Conservation (phyloP, 192 early-diverging fungal genomes). For the Physocladia obscura region DNA sequence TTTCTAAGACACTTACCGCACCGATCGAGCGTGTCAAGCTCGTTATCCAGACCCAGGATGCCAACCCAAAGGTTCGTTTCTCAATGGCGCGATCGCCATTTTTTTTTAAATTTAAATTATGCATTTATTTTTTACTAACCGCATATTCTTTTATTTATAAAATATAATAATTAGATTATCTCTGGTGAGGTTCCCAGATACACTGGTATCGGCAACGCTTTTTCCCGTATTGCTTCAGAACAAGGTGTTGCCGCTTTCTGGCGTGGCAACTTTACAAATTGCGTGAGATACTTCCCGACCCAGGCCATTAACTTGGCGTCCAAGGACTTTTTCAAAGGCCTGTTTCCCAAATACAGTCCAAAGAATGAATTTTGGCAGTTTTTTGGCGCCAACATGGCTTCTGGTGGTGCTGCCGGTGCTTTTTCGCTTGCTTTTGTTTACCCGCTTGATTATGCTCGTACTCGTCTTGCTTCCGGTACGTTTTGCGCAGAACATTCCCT, state of each 20-base stretch:
- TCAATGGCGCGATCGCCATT: too few species aligned
- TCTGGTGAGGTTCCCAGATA: slow-evolving; percentile 77
- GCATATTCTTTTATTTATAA: too few species aligned
- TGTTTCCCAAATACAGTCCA: slow-evolving; percentile 64
- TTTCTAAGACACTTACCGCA: slow-evolving; percentile 97
- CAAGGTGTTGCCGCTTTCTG: slow-evolving; percentile 67
- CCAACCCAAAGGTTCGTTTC: slow-evolving; percentile 29
- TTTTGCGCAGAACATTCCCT: too few species aligned
- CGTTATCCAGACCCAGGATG: slow-evolving; percentile 33
- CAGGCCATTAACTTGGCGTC: slow-evolving; percentile 97
- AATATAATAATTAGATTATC: too few species aligned
- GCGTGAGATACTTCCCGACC: slow-evolving; percentile 97
- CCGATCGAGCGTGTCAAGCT: slow-evolving; percentile 98
- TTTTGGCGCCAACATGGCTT: slow-evolving; percentile 90
- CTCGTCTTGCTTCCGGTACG: slow-evolving; percentile 88
- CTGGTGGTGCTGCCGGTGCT: slow-evolving; percentile 93
- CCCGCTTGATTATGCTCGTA: slow-evolving; percentile 96
- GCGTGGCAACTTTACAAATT: slow-evolving; percentile 94
- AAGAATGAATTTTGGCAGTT: slow-evolving; percentile 74
- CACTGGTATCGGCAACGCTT: slow-evolving; percentile 84
- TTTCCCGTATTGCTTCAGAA: slow-evolving; percentile 80
- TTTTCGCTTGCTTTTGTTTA: slow-evolving; percentile 86
- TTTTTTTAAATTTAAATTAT: too few species aligned
- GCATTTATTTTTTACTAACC: too few species aligned
- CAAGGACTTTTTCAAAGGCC: slow-evolving; percentile 93